Evolutionary conservation across 768 basidiomycete species (phyloP), one percentile per base, ranked within the genome.

Genomic region (Podaxis sp.): DNA sequence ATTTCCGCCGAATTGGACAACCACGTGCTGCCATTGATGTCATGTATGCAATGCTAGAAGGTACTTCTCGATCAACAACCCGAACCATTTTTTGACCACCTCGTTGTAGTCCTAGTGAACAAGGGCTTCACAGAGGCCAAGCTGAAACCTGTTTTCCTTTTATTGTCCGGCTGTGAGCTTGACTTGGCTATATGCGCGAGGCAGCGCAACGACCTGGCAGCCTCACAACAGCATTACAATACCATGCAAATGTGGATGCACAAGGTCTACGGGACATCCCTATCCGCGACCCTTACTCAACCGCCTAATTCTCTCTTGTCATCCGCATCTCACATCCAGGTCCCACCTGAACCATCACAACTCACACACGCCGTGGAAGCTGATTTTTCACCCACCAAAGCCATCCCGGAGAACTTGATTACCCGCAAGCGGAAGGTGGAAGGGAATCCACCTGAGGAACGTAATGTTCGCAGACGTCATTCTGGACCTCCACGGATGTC

Each of bases 101-200:
- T 50, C 52, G 23, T 38, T 59, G 25, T 42, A 85, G 85, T 77
- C 14, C 72, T 83, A 72, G 69, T 67, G 7, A 65, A 70, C 13
- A 71, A 73, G 58, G 71, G 73, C 21, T 69, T 78, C 5, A 66
- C 72, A 4, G 71, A 74, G 38, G 67, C 69, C 25, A 72, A 77
- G 3, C 71, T 84, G 40, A 80, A 76, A 63, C 82, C 84, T 13
- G 80, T 77, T 0, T 81, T 74, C 66, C 74, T 86, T 7, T 73
- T 85, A 68, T 73, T 85, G 14, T 78, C 84, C 6, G 77, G 80
- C 55, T 85, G 84, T 64, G 80, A 85, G 65, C 71, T 73, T 2
- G 84, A 85, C 64, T 66, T 85, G 56, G 76, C 71, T 50, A 75
- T 68, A 66, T 64, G 63, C 38, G 66, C 69, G 21, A 73, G 73